Conservation (phyloP, 2,329 filamentous ascomycete genomes). For the Emericellopsis atlantica region DNA sequence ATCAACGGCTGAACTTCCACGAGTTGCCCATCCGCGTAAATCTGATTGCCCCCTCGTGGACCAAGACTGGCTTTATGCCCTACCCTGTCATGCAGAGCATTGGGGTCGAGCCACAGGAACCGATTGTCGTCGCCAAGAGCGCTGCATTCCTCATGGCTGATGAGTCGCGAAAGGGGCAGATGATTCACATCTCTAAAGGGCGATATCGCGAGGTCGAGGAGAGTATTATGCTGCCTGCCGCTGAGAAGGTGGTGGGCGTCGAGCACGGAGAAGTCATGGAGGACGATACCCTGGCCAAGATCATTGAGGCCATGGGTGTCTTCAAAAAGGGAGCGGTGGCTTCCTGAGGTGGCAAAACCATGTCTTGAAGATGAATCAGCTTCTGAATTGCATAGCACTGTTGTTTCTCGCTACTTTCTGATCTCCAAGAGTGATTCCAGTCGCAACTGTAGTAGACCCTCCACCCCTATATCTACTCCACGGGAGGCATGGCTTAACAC, state of each 20-base stretch:
- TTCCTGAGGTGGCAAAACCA: too few species aligned
- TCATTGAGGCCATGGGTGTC: background rate
- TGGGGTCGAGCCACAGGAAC: conserved; percentile 27
- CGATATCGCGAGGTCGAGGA: conserved; percentile 42
- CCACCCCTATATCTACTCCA: too few species aligned
- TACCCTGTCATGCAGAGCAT: conserved; percentile 21
- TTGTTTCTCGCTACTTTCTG: too few species aligned
- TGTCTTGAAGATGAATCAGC: too few species aligned
- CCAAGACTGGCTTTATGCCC: conserved; percentile 33
- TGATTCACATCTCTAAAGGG: conserved; percentile 35
- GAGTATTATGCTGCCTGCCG: conserved; percentile 18
- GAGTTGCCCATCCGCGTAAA: conserved; percentile 40
- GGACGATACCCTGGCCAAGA: background rate
- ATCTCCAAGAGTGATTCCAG: too few species aligned
- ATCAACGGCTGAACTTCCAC: conserved; percentile 19
- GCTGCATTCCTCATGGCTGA: conserved; percentile 38
- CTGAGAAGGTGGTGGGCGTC: background rate
- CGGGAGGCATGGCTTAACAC: too few species aligned
- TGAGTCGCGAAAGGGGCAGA: conserved; percentile 30
- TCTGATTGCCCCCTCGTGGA: conserved; percentile 42
- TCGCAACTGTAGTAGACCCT: too few species aligned
- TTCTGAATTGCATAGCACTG: too few species aligned
- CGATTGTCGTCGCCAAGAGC: conserved; percentile 32
- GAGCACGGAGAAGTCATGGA: background rate
- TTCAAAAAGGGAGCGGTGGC: background rate